These are phyloP conservation scores for Dothiorella sarmentorum DNA, from an alignment of 2,329 filamentous ascomycete species.

Conservation along the genomic window DNA sequence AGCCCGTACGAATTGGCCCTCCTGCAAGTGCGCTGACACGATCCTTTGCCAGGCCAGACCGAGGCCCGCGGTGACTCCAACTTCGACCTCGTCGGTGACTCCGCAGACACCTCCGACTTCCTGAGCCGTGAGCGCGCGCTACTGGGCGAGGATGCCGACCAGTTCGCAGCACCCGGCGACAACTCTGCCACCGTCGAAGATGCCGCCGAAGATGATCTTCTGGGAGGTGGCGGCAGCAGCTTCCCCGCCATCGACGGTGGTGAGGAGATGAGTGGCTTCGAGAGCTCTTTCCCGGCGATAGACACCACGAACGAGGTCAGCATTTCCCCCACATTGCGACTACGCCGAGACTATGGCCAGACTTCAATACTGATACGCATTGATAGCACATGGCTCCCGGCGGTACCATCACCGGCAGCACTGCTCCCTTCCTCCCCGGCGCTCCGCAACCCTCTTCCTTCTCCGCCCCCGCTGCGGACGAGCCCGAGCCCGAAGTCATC, in stretches of 20 bases:
- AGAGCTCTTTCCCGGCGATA: conserved; percentile 88
- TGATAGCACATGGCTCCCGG: conserved; percentile 67
- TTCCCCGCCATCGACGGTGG: conserved; percentile 38
- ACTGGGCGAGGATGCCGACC: conserved; percentile 87
- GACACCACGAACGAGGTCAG: conserved; percentile 66
- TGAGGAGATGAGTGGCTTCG: conserved; percentile 62
- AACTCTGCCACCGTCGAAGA: conserved; percentile 60
- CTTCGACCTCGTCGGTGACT: conserved; percentile 51
- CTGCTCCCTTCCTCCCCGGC: conserved; percentile 54
- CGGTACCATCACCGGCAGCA: conserved; percentile 73
- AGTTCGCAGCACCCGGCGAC: conserved; percentile 79
- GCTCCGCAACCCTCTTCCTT: conserved; percentile 30
- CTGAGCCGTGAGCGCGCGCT: conserved; percentile 85
- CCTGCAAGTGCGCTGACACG: conserved; percentile 1
- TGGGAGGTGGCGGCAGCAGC: conserved; percentile 58
- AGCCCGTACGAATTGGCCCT: background rate
- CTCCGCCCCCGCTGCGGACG: conserved; percentile 57
- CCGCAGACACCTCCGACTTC: conserved; percentile 73
- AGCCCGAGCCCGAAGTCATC: conserved; percentile 85
- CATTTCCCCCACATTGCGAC: background rate
- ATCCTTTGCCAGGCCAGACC: conserved; percentile 59
- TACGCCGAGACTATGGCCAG: background rate
- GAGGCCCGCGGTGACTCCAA: conserved; percentile 54
- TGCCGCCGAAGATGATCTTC: conserved; percentile 65
- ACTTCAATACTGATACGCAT: background rate